Conservation (phyloP, 2,329 filamentous ascomycete genomes). For the Aspergillus brunneoviolaceus region DNA sequence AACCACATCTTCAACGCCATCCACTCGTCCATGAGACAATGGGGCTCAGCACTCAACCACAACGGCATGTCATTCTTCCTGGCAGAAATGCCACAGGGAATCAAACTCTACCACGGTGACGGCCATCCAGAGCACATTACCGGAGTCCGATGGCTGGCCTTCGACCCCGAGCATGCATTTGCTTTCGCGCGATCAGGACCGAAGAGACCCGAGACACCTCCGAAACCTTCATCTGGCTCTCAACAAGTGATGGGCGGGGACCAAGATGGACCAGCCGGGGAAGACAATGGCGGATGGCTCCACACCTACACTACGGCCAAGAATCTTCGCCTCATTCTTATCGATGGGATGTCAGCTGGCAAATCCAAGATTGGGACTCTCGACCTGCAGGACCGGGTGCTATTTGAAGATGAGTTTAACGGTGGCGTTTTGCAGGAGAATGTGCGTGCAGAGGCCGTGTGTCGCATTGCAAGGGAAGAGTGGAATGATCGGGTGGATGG, state of each 20-base stretch:
- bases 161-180: background rate
- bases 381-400: background rate
- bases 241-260: background rate
- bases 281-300: background rate
- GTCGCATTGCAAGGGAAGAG: background rate
- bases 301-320: background rate
- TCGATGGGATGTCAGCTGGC: background rate
- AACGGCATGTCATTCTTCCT: background rate
- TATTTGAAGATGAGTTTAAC: background rate
- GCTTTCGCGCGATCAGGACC: background rate
- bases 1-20: conserved; percentile 5
- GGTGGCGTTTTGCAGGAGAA: background rate
- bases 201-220: background rate
- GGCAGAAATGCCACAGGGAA: background rate
- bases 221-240: background rate
- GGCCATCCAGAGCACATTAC: background rate
- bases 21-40: conserved; percentile 2
- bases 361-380: background rate
- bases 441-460: background rate
- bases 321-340: background rate
- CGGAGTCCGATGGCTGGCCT: background rate
- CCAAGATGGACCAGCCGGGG: too few relatives aligned
- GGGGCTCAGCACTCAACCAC: background rate
- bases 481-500: conserved; percentile 2
- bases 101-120: background rate